These are phyloP conservation scores for Spergularia bocconei DNA, from an alignment of 148 eudicot genomes.

Conservation along the genomic window DNA sequence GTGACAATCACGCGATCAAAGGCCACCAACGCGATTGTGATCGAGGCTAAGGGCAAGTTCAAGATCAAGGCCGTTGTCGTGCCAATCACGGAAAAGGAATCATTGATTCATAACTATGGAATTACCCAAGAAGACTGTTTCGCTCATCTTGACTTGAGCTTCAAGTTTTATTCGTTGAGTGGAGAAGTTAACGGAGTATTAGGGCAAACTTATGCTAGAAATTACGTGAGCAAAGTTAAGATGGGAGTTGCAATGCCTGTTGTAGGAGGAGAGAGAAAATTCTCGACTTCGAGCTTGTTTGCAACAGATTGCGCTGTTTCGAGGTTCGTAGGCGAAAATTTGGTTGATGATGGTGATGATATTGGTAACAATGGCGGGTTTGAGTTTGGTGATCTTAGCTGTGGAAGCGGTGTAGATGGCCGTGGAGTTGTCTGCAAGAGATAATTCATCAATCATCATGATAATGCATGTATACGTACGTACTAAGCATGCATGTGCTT, in stretches of 20 bases:
- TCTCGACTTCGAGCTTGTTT: slow-evolving; percentile 50
- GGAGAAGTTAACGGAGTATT: slow-evolving; percentile 65
- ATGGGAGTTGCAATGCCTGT: slow-evolving; percentile 72
- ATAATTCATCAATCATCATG: too few relatives aligned
- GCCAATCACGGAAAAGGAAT: slow-evolving; percentile 60
- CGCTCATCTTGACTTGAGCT: slow-evolving; percentile 75
- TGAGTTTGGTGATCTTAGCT: slow-evolving; percentile 31
- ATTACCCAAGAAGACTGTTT: slow-evolving; percentile 68
- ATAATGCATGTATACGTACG: too few relatives aligned
- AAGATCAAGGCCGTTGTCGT: slow-evolving; percentile 60
- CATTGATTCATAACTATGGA: slow-evolving; percentile 57
- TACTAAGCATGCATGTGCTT: too few relatives aligned
- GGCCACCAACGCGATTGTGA: slow-evolving; percentile 47
- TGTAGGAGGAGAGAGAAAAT: slow-evolving; percentile 61
- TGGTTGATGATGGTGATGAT: neutral
- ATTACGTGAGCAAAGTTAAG: slow-evolving; percentile 62
- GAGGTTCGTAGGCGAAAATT: slow-evolving; percentile 30
- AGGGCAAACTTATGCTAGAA: slow-evolving; percentile 69
- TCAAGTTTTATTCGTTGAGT: slow-evolving; percentile 66
- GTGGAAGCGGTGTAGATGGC: slow-evolving; percentile 39
- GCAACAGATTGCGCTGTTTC: slow-evolving; percentile 54
- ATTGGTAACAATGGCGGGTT: neutral
- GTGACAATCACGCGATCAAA: slow-evolving; percentile 37
- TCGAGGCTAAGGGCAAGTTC: slow-evolving; percentile 63
- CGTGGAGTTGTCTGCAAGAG: slow-evolving; percentile 48